phyloP scores from a whole-genome alignment of 345 rosid genomes.

The Boechera retrofracta region DNA sequence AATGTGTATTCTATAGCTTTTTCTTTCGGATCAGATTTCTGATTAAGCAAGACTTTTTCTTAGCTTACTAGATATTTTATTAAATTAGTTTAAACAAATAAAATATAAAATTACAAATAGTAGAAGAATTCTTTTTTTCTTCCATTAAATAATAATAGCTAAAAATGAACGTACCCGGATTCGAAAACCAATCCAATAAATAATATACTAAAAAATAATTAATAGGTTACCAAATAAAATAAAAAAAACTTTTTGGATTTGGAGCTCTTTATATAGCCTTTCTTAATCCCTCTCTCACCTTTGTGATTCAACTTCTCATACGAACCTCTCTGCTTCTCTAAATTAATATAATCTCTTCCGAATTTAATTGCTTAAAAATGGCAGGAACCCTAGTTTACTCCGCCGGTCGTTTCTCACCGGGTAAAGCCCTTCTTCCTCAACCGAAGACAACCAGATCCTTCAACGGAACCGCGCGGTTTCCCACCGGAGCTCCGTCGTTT shows the following conservation, averaged over 20 bases:
- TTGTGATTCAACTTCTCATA: conserved; percentile 28
- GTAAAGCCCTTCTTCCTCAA: conserved; percentile 18
- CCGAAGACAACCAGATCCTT: conserved; percentile 20
- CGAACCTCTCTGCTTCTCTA: conserved; percentile 33
- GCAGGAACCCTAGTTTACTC: conserved; percentile 36
- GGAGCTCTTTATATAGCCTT: conserved; percentile 23
- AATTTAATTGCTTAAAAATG: conserved; percentile 31
- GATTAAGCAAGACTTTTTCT: not conserved
- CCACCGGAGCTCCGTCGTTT: conserved; percentile 40
- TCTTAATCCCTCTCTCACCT: conserved; percentile 14
- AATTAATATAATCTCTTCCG: conserved; percentile 16
- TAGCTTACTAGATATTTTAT: not conserved
- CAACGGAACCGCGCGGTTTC: conserved; percentile 40
- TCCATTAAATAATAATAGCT: not conserved
- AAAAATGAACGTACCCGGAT: not conserved
- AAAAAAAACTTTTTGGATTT: not conserved
- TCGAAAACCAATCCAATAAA: not conserved
- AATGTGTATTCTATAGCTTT: not conserved
- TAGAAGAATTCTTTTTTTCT: not conserved
- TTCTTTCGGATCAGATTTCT: not conserved
- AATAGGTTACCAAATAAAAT: not conserved
- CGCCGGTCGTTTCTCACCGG: conserved; percentile 31
- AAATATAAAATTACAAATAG: too few relatives aligned
- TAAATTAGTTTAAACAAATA: too few relatives aligned
- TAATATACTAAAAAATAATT: too few relatives aligned